Evolutionary conservation across 495 filamentous ascomycete species (phyloP).

Genomic region (Aspergillus affinis): DNA sequence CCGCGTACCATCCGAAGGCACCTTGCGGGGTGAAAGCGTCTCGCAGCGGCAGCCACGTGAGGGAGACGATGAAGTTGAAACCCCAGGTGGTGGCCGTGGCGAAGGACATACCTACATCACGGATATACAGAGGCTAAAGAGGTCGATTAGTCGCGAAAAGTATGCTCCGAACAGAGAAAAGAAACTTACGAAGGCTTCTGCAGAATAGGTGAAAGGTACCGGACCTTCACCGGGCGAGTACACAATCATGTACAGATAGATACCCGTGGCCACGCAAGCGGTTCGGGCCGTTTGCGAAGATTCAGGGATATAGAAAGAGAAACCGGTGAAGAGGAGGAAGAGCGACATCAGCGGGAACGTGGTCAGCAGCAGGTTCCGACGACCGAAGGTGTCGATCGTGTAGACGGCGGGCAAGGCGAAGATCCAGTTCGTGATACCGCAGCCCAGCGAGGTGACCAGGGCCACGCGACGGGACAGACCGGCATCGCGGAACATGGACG

Average conservation of each 20-base stretch:
- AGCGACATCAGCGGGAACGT: constrained; percentile 78
- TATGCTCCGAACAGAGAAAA: background rate
- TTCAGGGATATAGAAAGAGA: constrained; percentile 72
- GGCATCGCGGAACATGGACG: constrained; percentile 51
- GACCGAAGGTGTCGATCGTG: constrained; percentile 83
- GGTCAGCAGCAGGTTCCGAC: constrained; percentile 70
- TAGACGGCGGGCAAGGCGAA: constrained; percentile 77
- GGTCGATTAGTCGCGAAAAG: background rate
- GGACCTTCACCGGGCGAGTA: constrained; percentile 82
- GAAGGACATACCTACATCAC: constrained; percentile 63
- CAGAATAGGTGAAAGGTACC: constrained; percentile 81
- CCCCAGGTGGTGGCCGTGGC: constrained; percentile 42
- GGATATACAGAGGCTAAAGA: constrained; percentile 68
- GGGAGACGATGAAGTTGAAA: constrained; percentile 65
- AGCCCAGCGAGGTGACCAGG: constrained; percentile 68
- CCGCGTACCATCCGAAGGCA: constrained; percentile 61
- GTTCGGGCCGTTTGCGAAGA: constrained; percentile 29
- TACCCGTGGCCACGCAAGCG: constrained; percentile 63
- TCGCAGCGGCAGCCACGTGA: constrained; percentile 64
- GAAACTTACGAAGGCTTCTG: constrained; percentile 54
- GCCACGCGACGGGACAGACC: constrained; percentile 54
- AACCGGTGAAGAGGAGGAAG: constrained; percentile 75
- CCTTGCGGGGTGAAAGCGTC: constrained; percentile 55
- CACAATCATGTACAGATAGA: constrained; percentile 72
- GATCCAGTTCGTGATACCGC: constrained; percentile 76